These are phyloP conservation scores for Triticum monococcum DNA, from an alignment of 176 grass and related monocot genomes.

Conservation along the genomic window DNA sequence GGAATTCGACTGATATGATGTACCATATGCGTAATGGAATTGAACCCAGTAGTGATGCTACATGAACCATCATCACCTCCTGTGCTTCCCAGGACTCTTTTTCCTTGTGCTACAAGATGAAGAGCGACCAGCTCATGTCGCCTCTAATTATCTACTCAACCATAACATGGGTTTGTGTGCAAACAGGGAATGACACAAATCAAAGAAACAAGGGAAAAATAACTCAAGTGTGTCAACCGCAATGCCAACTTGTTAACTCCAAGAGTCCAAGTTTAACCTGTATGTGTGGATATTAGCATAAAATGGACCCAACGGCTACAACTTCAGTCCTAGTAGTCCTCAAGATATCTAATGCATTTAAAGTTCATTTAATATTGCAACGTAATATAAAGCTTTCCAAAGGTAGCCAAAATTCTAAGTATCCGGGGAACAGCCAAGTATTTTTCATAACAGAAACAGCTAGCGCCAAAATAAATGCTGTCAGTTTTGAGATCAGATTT, in stretches of 20 bases:
- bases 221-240: neutral
- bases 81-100: neutral
- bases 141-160: neutral
- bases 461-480: too few species aligned
- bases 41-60: neutral
- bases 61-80: neutral
- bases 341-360: slow-evolving; percentile 15
- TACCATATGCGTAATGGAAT: too few species aligned
- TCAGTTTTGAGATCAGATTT: too few species aligned
- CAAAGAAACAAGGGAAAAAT: neutral
- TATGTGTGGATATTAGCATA: neutral
- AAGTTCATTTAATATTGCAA: neutral
- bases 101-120: neutral
- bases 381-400: neutral
- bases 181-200: neutral
- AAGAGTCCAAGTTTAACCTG: neutral
- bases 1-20: too few species aligned
- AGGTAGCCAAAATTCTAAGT: neutral
- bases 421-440: neutral
- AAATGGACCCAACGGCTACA: slow-evolving; percentile 6
- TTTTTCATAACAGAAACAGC: neutral
- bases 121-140: neutral
- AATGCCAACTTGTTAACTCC: neutral
- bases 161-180: neutral
- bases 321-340: neutral